Evolutionary conservation across 2,329 filamentous ascomycete species (phyloP), one percentile per base, ranked within the genome.

Genomic region (Fusarium avenaceum): DNA sequence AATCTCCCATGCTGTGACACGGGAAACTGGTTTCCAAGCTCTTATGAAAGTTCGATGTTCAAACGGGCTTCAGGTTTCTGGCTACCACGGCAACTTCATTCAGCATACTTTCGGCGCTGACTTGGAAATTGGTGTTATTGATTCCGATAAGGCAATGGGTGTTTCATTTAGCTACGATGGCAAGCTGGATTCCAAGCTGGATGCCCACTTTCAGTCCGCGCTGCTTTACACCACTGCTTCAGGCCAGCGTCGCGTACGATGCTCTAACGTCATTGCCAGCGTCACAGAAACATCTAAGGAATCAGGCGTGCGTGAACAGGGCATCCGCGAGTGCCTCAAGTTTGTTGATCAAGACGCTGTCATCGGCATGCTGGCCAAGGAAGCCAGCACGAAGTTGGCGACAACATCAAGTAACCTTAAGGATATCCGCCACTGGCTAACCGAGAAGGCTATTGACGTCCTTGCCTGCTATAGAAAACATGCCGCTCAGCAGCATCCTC

Each of bases 11-110:
- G 89, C 92, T 1, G 89, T 97, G 30, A 94, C 90, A 4, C 87
- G 96, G 66, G 94, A 97, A 78, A 97, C 95, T 46, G 96, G 96
- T 22, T 98, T 93, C 82, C 95, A 97, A 80, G 94, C 94, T 20
- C 83, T 99, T 72, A 96, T 99, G 93, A 99, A 99, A 84, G 95
- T 99, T 59, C 91, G 96, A 65, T 99, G 96, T 82, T 97, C 94
- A 19, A 99, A 97, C 74, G 96, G 96, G 19, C 84, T 99, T 52
- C 96, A 99, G 77, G 91, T 99, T 17, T 89, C 93, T 17, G 88
- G 89, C n/a, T 99, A 99, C 76, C 93, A 97, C 75, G 96, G 96
- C 71, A 97, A 97, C 80, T 99, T 98, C 76, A 87, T 96, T 50
- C 96, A 99, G 76, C 94, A 97, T 80, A 96, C 92, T 0, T 97